Conservation (phyloP, 495 filamentous ascomycete species). For the Oleoguttula mirabilis region DNA sequence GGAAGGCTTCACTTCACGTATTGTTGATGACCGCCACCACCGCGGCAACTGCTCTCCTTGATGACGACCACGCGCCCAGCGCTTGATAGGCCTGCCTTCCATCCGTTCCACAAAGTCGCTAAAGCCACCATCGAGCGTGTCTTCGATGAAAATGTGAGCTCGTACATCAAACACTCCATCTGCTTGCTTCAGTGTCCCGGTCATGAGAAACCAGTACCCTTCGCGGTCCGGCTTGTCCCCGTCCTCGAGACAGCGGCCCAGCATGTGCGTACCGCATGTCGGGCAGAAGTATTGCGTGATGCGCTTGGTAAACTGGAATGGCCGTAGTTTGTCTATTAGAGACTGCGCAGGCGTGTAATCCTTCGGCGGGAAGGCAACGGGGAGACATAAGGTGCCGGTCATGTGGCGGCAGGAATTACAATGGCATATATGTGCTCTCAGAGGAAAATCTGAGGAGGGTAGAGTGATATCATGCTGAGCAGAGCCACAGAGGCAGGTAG, state of each 20-base stretch:
- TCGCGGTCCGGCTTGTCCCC: neutral
- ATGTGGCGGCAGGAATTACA: slow-evolving; percentile 49
- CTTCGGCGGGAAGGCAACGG: slow-evolving; percentile 31
- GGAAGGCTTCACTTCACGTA: neutral
- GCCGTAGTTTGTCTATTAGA: slow-evolving; percentile 13
- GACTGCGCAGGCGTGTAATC: slow-evolving; percentile 3
- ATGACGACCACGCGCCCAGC: slow-evolving; percentile 16
- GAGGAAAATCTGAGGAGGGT: slow-evolving; percentile 23
- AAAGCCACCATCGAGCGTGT: slow-evolving; percentile 49
- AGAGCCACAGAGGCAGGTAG: slow-evolving; percentile 46
- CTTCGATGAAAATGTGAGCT: slow-evolving; percentile 37
- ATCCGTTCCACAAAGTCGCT: slow-evolving; percentile 36
- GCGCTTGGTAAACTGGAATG: slow-evolving; percentile 26
- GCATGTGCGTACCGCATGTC: slow-evolving; percentile 56
- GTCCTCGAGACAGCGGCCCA: too few relatives aligned
- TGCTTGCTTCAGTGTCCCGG: slow-evolving; percentile 31
- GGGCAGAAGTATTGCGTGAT: slow-evolving; percentile 53
- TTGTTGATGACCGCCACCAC: slow-evolving; percentile 16
- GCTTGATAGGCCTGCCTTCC: slow-evolving; percentile 11
- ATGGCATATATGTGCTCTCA: slow-evolving; percentile 45
- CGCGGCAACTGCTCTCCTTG: slow-evolving; percentile 19
- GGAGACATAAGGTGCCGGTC: slow-evolving; percentile 46
- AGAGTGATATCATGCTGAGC: slow-evolving; percentile 35
- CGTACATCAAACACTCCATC: slow-evolving; percentile 32
- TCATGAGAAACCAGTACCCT: slow-evolving; percentile 21